Evolutionary conservation across 2,329 filamentous ascomycete genomes (phyloP), one percentile per base, ranked within the genome.

Genomic region (Ceratocystiopsis sp.): DNA sequence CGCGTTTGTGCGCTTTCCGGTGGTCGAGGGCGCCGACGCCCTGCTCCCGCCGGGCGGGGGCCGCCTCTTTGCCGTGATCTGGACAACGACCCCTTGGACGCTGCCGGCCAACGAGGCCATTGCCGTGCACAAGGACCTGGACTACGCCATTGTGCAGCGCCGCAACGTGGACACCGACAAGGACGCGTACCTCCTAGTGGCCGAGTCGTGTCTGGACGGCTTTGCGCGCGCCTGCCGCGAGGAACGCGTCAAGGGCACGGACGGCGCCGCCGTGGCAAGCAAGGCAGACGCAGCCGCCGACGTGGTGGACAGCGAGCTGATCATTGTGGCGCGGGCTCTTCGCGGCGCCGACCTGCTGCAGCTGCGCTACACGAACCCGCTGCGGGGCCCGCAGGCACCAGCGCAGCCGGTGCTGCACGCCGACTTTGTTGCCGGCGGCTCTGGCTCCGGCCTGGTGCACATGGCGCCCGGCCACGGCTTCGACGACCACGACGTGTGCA

Each of bases 61-160:
- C 10, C 17, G 19, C 16, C 55, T 95, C 12, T 80, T 71, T 57
- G 84, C 82, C n/a, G 71, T 91, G n/a, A 84, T 96, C 42, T 98
- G 91, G 91, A 98, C 91, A 2, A 98, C 91, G 0, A 98, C 91
- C 1, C 91, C 91, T 0, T 98, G 91, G 91, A 98, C 91, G 0
- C 66, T 98, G 6, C 89, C 91, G 0, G 87, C 89, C 2, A 98
- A 98, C 57, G 77, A 76, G 55, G 87, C 84, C 0, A 86, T 98
- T 57, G 87, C 85, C 3, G 71, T 96, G 34, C 77, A 85, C 52
- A 65, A 73, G 8, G 75, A 83, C 35, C 62, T 96, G 47, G 65
- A 75, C 37, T 98, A 96, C 57, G 67, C 68, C 4, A 60, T 93
- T 17, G 64, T 93, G 35, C 64, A 68, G 43, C 65, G 71, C 9